These are phyloP conservation scores for Fusarium albosuccineum DNA, from an alignment of 2,329 filamentous ascomycete genomes.

Conservation along the genomic window DNA sequence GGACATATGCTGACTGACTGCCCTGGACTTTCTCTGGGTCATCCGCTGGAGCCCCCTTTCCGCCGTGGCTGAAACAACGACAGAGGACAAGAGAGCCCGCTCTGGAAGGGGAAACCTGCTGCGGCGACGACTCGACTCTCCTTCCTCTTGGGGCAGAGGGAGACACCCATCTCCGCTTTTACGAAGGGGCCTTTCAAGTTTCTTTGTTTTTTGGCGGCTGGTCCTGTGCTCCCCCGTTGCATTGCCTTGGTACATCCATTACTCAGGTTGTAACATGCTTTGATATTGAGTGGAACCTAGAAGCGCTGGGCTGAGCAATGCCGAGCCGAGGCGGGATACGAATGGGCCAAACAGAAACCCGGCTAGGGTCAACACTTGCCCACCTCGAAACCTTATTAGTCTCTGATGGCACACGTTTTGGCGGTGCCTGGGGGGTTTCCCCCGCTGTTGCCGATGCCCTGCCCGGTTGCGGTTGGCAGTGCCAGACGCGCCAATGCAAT, in stretches of 20 bases:
- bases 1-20: too few species aligned
- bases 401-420: constrained; percentile 16
- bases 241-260: not conserved
- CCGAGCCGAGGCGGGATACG: constrained; percentile 6
- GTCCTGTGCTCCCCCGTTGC: constrained; percentile 1
- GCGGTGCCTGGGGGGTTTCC: constrained; percentile 8
- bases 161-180: constrained; percentile 19
- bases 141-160: not conserved
- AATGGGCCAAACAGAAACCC: constrained; percentile 5
- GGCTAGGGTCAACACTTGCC: not conserved
- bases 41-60: not conserved
- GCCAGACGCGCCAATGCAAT: constrained; percentile 11
- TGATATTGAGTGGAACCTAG: constrained; percentile 12
- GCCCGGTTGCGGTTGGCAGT: constrained; percentile 12
- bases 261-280: constrained; percentile 3
- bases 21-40: constrained; percentile 13
- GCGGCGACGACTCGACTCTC: too few species aligned
- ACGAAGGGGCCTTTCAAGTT: constrained; percentile 20
- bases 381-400: constrained; percentile 17
- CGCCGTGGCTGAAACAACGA: constrained; percentile 24
- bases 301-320: not conserved
- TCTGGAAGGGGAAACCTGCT: not conserved
- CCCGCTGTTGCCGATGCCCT: constrained; percentile 5
- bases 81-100: not conserved
- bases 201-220: constrained; percentile 15